Percentiles rank a stretch among this genome's conserved stretches.
These are phyloP conservation scores for Candida vartiovaarae DNA, from an alignment of 805 yeast species.

Conservation along the genomic window DNA sequence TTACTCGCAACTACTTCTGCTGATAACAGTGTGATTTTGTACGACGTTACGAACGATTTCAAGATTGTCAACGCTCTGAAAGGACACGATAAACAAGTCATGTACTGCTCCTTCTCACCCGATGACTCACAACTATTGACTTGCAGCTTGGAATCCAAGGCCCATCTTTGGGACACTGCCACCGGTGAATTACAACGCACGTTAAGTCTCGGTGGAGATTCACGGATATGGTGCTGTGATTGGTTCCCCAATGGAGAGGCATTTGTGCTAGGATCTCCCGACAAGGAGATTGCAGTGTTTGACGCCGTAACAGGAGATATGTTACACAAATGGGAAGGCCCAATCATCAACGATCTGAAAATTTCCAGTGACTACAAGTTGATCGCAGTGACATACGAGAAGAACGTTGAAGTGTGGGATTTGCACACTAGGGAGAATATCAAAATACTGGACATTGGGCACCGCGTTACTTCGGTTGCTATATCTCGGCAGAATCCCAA, in stretches of 20 bases:
- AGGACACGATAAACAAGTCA: conserved; percentile 47
- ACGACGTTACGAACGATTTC: conserved; percentile 50
- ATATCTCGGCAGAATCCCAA: conserved; percentile 47
- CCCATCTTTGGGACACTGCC: conserved; percentile 60
- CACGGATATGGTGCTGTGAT: conserved; percentile 52
- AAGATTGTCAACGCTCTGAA: conserved; percentile 29
- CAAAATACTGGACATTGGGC: conserved; percentile 44
- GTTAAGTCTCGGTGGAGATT: conserved; percentile 17
- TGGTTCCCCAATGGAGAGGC: conserved; percentile 54
- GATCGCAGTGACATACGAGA: conserved; percentile 58
- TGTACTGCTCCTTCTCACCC: conserved; percentile 70
- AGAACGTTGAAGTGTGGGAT: conserved; percentile 54
- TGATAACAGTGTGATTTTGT: conserved; percentile 57
- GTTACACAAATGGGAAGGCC: conserved; percentile 25
- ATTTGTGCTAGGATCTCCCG: conserved; percentile 74
- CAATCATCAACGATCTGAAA: conserved; percentile 61
- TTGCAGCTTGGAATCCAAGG: conserved; percentile 64
- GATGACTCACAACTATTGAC: conserved; percentile 61
- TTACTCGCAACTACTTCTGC: conserved; percentile 72
- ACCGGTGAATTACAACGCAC: conserved; percentile 26
- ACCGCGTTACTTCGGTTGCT: conserved; percentile 58
- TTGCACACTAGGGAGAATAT: conserved; percentile 34
- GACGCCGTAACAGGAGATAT: conserved; percentile 26
- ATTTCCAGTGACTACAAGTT: conserved; percentile 60
- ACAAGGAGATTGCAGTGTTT: conserved; percentile 50